Evolutionary conservation across 2,329 filamentous ascomycete species (phyloP).

Genomic region (Xylaria sp.): DNA sequence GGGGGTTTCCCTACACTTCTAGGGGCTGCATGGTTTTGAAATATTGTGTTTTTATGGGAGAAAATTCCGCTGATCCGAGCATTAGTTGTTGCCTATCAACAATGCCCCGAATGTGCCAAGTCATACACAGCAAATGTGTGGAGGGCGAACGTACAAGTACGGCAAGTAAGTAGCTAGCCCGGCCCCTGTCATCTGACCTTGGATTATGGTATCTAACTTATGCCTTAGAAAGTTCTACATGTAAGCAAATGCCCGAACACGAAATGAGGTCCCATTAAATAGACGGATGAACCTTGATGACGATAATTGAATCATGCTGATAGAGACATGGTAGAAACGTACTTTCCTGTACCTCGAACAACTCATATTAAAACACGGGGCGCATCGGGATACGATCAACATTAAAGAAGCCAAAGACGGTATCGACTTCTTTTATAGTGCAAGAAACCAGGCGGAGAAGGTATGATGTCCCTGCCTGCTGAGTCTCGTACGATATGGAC

Average conservation of each 20-base stretch:
- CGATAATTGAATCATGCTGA: conserved; percentile 9
- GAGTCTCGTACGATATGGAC: background rate
- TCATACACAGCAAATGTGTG: conserved; percentile 97
- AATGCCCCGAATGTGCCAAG: conserved; percentile 95
- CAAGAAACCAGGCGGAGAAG: conserved; percentile 89
- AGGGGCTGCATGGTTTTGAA: background rate
- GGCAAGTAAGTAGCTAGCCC: conserved; percentile 64
- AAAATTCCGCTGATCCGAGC: background rate
- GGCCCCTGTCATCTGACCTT: background rate
- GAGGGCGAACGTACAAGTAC: conserved; percentile 92
- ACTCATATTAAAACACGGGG: conserved; percentile 92
- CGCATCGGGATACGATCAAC: conserved; percentile 93
- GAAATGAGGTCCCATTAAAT: too few species aligned
- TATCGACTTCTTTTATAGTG: conserved; percentile 93
- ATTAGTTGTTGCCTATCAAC: conserved; percentile 81
- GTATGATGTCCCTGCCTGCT: background rate
- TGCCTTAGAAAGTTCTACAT: conserved; percentile 80
- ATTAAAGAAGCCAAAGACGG: conserved; percentile 98
- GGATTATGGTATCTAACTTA: conserved; percentile 9
- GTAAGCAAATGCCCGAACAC: conserved; percentile 18
- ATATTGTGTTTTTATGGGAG: background rate
- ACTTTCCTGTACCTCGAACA: conserved; percentile 81
- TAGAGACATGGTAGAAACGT: conserved; percentile 68
- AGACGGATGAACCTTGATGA: background rate
- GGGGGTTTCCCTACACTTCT: background rate